Evolutionary conservation across 2,329 filamentous ascomycete genomes (phyloP).

Genomic region (Fusarium nygamai): DNA sequence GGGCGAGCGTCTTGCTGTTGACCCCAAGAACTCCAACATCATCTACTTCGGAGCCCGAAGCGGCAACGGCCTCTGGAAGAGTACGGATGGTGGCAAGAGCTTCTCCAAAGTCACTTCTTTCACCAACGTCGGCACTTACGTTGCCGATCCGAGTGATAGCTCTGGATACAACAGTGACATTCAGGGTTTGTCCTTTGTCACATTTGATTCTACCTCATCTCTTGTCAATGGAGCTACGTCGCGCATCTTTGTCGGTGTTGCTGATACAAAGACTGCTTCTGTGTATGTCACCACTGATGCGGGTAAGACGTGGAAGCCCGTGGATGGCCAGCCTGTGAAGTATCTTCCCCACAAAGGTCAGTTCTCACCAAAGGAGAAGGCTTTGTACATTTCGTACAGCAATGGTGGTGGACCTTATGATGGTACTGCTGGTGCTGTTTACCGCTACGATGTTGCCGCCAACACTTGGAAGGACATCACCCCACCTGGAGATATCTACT

Average conservation of each 20-base stretch:
- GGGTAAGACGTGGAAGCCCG: slow-evolving; percentile 61
- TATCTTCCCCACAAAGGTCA: slow-evolving; percentile 66
- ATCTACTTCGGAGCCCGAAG: slow-evolving; percentile 68
- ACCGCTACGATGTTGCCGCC: slow-evolving; percentile 61
- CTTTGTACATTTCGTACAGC: slow-evolving; percentile 64
- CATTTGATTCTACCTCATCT: slow-evolving; percentile 63
- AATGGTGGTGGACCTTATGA: slow-evolving; percentile 68
- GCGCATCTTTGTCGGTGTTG: slow-evolving; percentile 66
- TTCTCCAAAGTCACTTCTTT: slow-evolving; percentile 64
- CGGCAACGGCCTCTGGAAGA: slow-evolving; percentile 68
- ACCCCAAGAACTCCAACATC: slow-evolving; percentile 65
- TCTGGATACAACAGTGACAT: slow-evolving; percentile 57
- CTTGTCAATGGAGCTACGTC: slow-evolving; percentile 59
- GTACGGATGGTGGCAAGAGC: slow-evolving; percentile 63
- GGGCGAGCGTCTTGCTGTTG: slow-evolving; percentile 67
- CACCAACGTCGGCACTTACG: slow-evolving; percentile 60
- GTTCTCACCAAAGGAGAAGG: slow-evolving; percentile 61
- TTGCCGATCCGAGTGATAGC: slow-evolving; percentile 56
- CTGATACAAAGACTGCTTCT: slow-evolving; percentile 62
- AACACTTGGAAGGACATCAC: slow-evolving; percentile 66
- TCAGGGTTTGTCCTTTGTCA: slow-evolving; percentile 62
- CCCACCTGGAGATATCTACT: slow-evolving; percentile 60
- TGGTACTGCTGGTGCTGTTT: slow-evolving; percentile 62
- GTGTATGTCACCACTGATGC: slow-evolving; percentile 65
- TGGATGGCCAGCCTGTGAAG: slow-evolving; percentile 59